A percentile compares a stretch with the other conserved stretches of the same genome.
phyloP scores from a whole-genome alignment of 139 green algal species.

The Astrephomene gubernaculifera region DNA sequence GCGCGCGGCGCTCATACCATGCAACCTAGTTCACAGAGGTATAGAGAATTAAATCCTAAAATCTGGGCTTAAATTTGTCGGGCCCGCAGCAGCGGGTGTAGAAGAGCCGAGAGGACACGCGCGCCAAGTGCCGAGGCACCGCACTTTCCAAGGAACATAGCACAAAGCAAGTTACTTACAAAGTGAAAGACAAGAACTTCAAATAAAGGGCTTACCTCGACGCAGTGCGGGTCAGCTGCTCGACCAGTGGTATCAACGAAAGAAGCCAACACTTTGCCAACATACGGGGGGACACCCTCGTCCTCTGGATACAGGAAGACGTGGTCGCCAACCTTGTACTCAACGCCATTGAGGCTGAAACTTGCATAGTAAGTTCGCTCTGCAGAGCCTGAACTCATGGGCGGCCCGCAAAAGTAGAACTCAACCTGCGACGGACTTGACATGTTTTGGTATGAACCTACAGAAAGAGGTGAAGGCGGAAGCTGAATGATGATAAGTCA shows the following conservation, averaged over 20 bases:
- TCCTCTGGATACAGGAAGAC: conserved; percentile 39
- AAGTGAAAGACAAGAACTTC: no score
- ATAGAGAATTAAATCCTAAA: no score
- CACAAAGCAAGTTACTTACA: no score
- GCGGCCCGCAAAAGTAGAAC: conserved; percentile 28
- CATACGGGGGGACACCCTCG: not conserved
- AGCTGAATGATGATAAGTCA: not conserved
- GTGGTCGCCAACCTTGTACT: conserved; percentile 35
- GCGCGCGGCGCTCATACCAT: conserved; percentile 56
- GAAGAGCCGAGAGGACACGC: no score
- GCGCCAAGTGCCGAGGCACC: no score
- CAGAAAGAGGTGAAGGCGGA: not conserved
- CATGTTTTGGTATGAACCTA: not conserved
- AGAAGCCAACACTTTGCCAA: not conserved
- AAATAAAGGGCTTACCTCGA: conserved; percentile 18
- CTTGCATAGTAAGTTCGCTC: not conserved
- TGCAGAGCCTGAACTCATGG: not conserved
- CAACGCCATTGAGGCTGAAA: conserved; percentile 37
- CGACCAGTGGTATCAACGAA: not conserved
- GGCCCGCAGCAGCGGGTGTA: no score
- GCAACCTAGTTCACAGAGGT: conserved; percentile 44
- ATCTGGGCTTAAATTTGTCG: no score
- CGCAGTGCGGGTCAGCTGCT: conserved; percentile 20
- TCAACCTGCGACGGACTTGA: conserved; percentile 23
- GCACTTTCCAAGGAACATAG: no score